Conservation (phyloP, 208 protist genomes). For the Acanthamoeba castellanii region DNA sequence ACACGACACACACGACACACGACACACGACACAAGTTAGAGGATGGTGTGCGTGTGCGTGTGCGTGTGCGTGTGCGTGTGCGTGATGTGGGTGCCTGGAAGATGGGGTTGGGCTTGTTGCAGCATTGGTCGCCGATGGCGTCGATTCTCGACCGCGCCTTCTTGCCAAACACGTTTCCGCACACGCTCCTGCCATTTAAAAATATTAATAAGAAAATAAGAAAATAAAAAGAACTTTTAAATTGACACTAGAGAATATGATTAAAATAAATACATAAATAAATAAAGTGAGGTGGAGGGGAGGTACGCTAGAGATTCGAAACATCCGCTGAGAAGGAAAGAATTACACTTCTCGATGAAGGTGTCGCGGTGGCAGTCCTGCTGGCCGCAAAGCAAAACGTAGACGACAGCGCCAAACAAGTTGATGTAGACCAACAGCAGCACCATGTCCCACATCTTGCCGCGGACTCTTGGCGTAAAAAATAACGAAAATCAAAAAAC, state of each 20-base stretch:
- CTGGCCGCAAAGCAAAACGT: constrained; percentile 67
- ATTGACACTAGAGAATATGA: background rate
- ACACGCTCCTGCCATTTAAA: background rate
- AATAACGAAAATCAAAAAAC: no score
- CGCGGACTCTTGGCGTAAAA: no score
- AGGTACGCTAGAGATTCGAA: constrained; percentile 38
- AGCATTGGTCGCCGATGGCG: constrained; percentile 7
- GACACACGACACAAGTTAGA: background rate
- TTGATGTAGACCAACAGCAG: constrained; percentile 57
- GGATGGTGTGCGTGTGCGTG: background rate
- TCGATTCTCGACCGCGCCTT: background rate
- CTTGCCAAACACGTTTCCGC: constrained; percentile 1
- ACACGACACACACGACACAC: no score
- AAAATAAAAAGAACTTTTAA: background rate
- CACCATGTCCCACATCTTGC: constrained; percentile 24
- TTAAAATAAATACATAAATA: background rate
- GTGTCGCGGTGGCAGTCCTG: constrained; percentile 66
- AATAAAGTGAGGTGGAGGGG: background rate
- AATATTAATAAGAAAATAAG: background rate
- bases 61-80: background rate
- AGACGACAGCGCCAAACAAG: constrained; percentile 18
- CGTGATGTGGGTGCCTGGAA: constrained; percentile 44
- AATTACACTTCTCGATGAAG: constrained; percentile 28
- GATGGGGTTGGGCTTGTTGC: constrained; percentile 63
- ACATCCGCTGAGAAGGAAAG: constrained; percentile 40